Evolutionary conservation across 129 eudicot species (phyloP), one percentile per base, ranked within the genome.

Genomic region (Dittrichia graveolens): DNA sequence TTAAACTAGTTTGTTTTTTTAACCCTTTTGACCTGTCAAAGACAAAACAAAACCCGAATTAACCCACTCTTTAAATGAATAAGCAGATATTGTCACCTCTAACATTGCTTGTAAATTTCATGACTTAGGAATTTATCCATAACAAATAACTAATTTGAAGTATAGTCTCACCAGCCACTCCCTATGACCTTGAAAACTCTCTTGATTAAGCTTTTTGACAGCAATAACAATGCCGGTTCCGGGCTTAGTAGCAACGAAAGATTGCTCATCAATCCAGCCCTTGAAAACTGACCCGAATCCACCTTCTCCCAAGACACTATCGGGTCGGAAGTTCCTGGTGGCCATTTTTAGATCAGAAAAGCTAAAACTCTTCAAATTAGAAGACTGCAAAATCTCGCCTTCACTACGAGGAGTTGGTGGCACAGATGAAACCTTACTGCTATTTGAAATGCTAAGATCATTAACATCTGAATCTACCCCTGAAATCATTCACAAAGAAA

Each of bases 231-330:
- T 37, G 44, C 98, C 98, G 1, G 94, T 89, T 19, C 98, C 98
- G 0, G 98, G 96, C 64, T 89, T 92, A 60, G 98, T n/a, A 62
- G 98, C 94, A 24, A 78, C 64, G 34, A 66, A 85, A 0, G 96
- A 74, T 13, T 83, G 83, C 75, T 89, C 96, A 59, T 89, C 98
- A 39, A 92, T 87, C 98, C 98, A 92, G 34, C 96, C 98, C 82
- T 92, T 92, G 69, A 92, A 92, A 61, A 92, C 96, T 5, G 96
- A 82, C 11, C 98, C 96, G 45, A 92, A 89, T 16, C 98, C 98
- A 34, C 96, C 98, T 83, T 90, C 98, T 40, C 98, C 98, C 14
- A 92, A 58, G 74, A 92, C 89, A 12, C 91, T 92, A 80, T 92
- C 98, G 12, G 94, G 98, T 3, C 98, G 92, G 34, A 92, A 92